These are phyloP conservation scores for Eimeria necatrix DNA, from an alignment of 169 alveolate genomes.

Conservation along the genomic window DNA sequence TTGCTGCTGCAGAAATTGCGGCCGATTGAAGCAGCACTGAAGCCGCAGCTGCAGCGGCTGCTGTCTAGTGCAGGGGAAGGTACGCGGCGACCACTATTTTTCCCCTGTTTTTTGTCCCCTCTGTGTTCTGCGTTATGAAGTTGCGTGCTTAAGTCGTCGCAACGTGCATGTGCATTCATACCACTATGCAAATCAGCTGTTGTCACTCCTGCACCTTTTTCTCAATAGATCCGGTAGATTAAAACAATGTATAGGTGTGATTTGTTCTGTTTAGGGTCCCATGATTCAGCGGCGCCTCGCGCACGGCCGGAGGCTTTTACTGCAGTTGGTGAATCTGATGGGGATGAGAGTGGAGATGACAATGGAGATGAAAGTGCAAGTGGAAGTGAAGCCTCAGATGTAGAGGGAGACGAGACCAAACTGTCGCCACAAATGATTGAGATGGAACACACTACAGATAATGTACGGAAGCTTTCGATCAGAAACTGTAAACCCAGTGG, in stretches of 20 bases:
- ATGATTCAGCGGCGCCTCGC: slow-evolving; percentile 23
- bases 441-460: slow-evolving; percentile 71
- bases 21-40: slow-evolving; percentile 86
- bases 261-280: background rate
- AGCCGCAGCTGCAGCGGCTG: slow-evolving; percentile 84
- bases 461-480: background rate
- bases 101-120: background rate
- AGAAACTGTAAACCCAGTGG: too few species aligned
- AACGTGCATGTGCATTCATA: too few species aligned
- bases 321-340: slow-evolving; percentile 61
- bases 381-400: slow-evolving; percentile 23
- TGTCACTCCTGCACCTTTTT: too few species aligned
- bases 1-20: slow-evolving; percentile 86
- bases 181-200: background rate
- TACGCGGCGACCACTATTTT: background rate
- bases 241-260: background rate
- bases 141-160: background rate
- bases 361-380: slow-evolving; percentile 38
- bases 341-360: slow-evolving; percentile 13
- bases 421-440: slow-evolving; percentile 65
- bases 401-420: slow-evolving; percentile 47
- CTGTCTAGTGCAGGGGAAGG: slow-evolving; percentile 47
- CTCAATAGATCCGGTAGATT: too few species aligned
- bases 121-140: background rate
- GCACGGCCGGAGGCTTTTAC: slow-evolving; percentile 65